Evolutionary conservation across 768 basidiomycete species (phyloP).

Genomic region (Mycena pura): DNA sequence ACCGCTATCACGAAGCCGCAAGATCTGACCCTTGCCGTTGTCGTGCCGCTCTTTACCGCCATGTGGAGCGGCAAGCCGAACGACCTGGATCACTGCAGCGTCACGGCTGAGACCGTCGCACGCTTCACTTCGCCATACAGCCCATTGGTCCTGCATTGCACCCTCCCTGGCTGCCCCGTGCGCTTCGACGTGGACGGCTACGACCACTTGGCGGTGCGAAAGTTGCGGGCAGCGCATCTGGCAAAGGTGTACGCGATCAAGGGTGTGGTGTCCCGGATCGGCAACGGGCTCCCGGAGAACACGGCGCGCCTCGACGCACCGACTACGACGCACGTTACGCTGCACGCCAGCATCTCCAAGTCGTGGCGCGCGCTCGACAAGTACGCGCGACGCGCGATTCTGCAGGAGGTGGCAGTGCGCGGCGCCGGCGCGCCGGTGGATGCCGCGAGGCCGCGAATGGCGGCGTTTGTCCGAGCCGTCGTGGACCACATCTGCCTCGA

Average conservation of each 20-base stretch:
- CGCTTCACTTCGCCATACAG: slow-evolving; percentile 23
- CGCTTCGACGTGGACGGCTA: slow-evolving; percentile 19
- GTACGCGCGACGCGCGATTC: slow-evolving; percentile 2
- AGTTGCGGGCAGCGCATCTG: slow-evolving; percentile 21
- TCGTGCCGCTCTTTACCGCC: slow-evolving; percentile 16
- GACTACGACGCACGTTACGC: slow-evolving; percentile 17
- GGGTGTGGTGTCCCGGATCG: not conserved
- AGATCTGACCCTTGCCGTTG: slow-evolving; percentile 6
- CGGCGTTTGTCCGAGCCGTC: not conserved
- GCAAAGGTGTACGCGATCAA: slow-evolving; percentile 19
- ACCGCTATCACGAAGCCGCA: slow-evolving; percentile 15
- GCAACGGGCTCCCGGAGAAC: slow-evolving; percentile 22
- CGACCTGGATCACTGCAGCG: not conserved
- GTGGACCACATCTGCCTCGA: slow-evolving; percentile 18
- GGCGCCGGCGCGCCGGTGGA: not conserved
- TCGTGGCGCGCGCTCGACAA: slow-evolving; percentile 20
- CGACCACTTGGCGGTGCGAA: slow-evolving; percentile 6
- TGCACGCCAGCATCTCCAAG: slow-evolving; percentile 22
- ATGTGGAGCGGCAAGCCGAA: slow-evolving; percentile 15
- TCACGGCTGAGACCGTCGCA: slow-evolving; percentile 15
- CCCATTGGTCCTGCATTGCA: slow-evolving; percentile 20
- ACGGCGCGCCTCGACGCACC: slow-evolving; percentile 22
- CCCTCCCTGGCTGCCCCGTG: slow-evolving; percentile 12
- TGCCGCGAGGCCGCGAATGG: not conserved
- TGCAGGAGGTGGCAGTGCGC: slow-evolving; percentile 7